Base-by-base conservation (phyloP, 331 rosid genomes). In the Quercus phellos region DNA sequence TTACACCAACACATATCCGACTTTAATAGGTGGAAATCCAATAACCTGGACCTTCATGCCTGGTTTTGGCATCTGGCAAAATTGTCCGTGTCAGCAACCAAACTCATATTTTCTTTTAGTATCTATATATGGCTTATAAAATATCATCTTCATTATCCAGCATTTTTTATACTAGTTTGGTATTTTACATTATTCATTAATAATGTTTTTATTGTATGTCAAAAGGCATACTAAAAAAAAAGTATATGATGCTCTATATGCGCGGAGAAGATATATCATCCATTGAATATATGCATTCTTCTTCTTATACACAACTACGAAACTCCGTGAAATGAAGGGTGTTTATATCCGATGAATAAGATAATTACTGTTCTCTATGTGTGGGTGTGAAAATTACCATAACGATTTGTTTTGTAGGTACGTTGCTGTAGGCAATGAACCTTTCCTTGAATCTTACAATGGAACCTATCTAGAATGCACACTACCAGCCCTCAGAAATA, bases 401-500 rank as follows among this genome's bases (percentile, higher is more conserved):
- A 77, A 46, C 16, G n/a, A 46, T 82, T 19, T 51, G 43, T 73
- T 80, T 78, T 77, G 80, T 82, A 94, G 98, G 92, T 94, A 89
- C 72, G 88, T 91, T 55, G 96, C 97, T 5, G 96, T 94, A 69
- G 98, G 98, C 6, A 94, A 91, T 84, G 98, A 94, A 32, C 97
- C 97, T 16, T 91, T 91, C 68, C 97, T 94, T 17, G 80, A 84
- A 82, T 81, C 94, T 54, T 91, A 94, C 72, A 94, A 90, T 79
- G 97, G 93, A 29, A 55, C 84, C 69, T 94, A 87, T 83, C 55
- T 88, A 64, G 85, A 46, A 13, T 76, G 77, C 51, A 87, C 96
- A 35, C 78, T 91, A n/a, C 98, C 97, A 14, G 97, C 98, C 64
- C 87, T 94, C 18, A 90, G 74, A 91, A 87, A 94, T 38, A 84